Evolutionary conservation across 2,329 filamentous ascomycete genomes (phyloP), one percentile per base, ranked within the genome.

Genomic region (Neonectria magnoliae): DNA sequence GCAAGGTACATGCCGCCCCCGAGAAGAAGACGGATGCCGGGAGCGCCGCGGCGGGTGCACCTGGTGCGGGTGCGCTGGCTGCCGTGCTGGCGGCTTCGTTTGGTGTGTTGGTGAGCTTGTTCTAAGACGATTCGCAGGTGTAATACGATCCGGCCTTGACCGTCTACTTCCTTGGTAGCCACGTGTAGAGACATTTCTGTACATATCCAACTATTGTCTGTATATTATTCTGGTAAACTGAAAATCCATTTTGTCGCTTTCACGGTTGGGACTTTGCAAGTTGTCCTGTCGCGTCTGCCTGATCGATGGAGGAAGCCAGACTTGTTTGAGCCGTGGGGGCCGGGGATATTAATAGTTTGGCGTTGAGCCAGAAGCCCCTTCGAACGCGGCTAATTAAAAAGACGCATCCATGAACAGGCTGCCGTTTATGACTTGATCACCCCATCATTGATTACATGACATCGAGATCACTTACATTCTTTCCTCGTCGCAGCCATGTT

Each of bases 1-100:
- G 59, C 5, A 76, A 73, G 72, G 72, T 75, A 68, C 66, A 68
- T 38, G 51, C 64, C 18, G 62, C 70, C 57, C 68, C 58, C 1
- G 57, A 67, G 55, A 70, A 73, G 59, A 70, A 68, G 58, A 60
- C 59, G 0, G 71, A 33, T 22, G 64, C 61, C 10, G 68, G 47
- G 5, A 25, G 33, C 10, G 38, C 42, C 55, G 60, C 25, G 25
- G 50, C 45, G 36, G 53, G 57, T 8, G 31, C 61, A 6, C 57
- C 64, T 60, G 63, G 48, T 20, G 36, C 36, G 36, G 47, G 47
- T 50, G 62, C 20, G 2, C 25, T 56, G 20, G 58, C 64, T 10
- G 20, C 62, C 13, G 52, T 14, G 2, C 42, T 71, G 42, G 31
- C 38, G 18, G 59, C 25, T 50, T 54, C 42, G 16, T 38, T 50